These are phyloP conservation scores for Acanthochlamys bracteata DNA, from an alignment of 106 monocot genomes.

Conservation along the genomic window DNA sequence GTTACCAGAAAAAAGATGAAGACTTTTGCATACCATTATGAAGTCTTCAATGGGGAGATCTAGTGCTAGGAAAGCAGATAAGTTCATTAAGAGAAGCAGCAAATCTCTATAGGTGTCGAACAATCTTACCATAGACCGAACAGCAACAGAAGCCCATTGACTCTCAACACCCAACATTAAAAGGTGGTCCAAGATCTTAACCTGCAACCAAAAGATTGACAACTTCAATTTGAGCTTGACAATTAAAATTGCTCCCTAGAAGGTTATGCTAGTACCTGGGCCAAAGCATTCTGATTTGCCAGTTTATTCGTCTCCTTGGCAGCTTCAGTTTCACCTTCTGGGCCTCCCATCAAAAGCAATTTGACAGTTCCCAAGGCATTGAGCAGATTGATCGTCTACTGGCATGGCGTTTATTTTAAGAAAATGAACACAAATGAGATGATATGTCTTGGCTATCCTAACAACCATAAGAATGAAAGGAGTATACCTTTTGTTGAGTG, in stretches of 20 bases:
- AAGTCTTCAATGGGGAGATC: too few species aligned
- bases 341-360: constrained; percentile 64
- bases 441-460: too few species aligned
- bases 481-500: constrained; percentile 96
- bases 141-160: constrained; percentile 85
- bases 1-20: too few species aligned
- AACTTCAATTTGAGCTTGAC: too few species aligned
- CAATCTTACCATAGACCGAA: constrained; percentile 72
- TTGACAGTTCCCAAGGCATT: constrained; percentile 85
- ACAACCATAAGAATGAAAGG: too few species aligned
- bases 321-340: constrained; percentile 47
- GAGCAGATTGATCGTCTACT: constrained; percentile 97
- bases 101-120: neutral
- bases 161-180: constrained; percentile 90
- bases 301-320: constrained; percentile 69
- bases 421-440: neutral
- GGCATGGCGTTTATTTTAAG: constrained; percentile 19
- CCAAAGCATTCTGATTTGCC: constrained; percentile 72
- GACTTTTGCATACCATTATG: too few species aligned
- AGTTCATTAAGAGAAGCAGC: too few species aligned
- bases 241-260: too few species aligned
- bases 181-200: constrained; percentile 82
- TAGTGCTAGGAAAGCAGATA: too few species aligned
- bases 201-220: constrained; percentile 29
- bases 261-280: constrained; percentile 43